These are phyloP conservation scores for Yamadazyma takamatsuzukensis DNA, from an alignment of 805 yeast genomes.

Conservation along the genomic window DNA sequence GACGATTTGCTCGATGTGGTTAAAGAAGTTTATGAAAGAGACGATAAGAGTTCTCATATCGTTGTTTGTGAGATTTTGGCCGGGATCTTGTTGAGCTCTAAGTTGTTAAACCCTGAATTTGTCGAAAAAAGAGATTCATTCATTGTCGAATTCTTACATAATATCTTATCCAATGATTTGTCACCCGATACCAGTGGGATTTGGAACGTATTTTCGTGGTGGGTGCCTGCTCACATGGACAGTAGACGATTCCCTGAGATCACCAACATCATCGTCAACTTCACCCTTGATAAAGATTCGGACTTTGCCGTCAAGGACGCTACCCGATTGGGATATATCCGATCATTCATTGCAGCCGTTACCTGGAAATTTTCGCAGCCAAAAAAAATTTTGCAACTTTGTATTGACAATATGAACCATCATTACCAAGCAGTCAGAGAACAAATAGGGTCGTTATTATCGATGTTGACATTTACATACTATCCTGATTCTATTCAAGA, in stretches of 20 bases:
- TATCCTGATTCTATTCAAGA: constrained; percentile 40
- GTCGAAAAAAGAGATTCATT: constrained; percentile 41
- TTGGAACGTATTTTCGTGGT: constrained; percentile 77
- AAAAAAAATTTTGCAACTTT: constrained; percentile 38
- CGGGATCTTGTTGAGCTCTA: constrained; percentile 56
- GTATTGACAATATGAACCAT: constrained; percentile 53
- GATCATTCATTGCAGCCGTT: constrained; percentile 45
- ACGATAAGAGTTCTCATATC: constrained; percentile 75
- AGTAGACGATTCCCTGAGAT: constrained; percentile 60
- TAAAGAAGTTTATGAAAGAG: constrained; percentile 49
- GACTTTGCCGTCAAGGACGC: constrained; percentile 66
- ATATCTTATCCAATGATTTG: constrained; percentile 53
- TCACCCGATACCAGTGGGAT: constrained; percentile 69
- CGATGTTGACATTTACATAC: constrained; percentile 40
- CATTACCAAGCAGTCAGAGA: constrained; percentile 72
- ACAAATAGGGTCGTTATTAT: constrained; percentile 59
- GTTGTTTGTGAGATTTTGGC: constrained; percentile 66
- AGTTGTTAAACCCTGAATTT: constrained; percentile 33
- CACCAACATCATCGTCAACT: constrained; percentile 40
- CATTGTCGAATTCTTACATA: constrained; percentile 40
- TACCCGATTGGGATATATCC: constrained; percentile 54
- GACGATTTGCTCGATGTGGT: constrained; percentile 53
- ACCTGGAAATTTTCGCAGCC: constrained; percentile 55
- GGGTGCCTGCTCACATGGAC: constrained; percentile 66
- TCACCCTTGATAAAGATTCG: constrained; percentile 46